Conservation (phyloP, 371 early-diverging fungal species). For the Mucor irregularis region DNA sequence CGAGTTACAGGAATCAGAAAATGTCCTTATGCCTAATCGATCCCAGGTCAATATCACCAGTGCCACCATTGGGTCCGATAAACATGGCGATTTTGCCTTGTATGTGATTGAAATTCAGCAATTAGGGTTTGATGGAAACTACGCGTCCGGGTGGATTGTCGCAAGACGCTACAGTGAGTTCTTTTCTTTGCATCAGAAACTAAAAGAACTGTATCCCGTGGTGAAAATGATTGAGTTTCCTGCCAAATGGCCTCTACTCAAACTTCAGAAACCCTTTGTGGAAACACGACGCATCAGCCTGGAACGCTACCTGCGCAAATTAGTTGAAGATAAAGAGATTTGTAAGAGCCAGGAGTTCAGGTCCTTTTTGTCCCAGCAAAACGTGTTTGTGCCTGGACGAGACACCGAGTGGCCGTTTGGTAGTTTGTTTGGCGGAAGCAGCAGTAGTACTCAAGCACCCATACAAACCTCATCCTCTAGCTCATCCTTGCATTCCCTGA, state of each 20-base stretch:
- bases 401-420: slow-evolving; percentile 14
- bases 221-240: slow-evolving; percentile 76
- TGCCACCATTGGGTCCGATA: slow-evolving; percentile 56
- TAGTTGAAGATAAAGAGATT: slow-evolving; percentile 55
- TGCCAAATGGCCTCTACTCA: slow-evolving; percentile 65
- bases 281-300: slow-evolving; percentile 70
- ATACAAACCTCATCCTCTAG: slow-evolving; percentile 5
- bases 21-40: slow-evolving; percentile 65
- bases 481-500: neutral
- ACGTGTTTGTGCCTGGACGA: slow-evolving; percentile 50
- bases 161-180: slow-evolving; percentile 83
- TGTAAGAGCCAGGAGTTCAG: slow-evolving; percentile 60
- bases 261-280: slow-evolving; percentile 62
- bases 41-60: slow-evolving; percentile 61
- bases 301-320: slow-evolving; percentile 70
- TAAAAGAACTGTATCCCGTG: slow-evolving; percentile 56
- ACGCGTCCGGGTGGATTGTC: slow-evolving; percentile 77
- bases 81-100: slow-evolving; percentile 66
- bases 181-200: slow-evolving; percentile 69
- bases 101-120: slow-evolving; percentile 83
- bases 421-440: slow-evolving; percentile 4
- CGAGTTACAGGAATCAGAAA: slow-evolving; percentile 65
- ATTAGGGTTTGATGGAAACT: slow-evolving; percentile 50
- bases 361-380: slow-evolving; percentile 68
- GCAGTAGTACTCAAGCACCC: neutral